phyloP scores from a whole-genome alignment of 139 green algal species.

The Chlamydomonas eustigma region DNA sequence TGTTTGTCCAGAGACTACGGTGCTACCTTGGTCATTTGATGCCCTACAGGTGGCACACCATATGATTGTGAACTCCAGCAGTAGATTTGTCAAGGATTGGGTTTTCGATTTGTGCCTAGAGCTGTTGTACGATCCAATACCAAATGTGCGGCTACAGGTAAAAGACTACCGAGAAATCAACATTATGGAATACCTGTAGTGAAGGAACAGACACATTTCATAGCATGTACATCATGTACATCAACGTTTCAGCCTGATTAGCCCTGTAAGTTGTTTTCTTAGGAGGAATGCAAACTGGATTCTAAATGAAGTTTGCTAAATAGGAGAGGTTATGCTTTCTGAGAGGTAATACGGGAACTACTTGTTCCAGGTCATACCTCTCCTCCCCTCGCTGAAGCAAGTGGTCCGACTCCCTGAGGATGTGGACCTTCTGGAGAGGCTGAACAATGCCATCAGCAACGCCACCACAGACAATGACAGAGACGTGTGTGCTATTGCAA shows the following conservation, averaged over 20 bases:
- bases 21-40: too few relatives aligned
- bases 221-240: too few relatives aligned
- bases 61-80: slow-evolving; percentile 42
- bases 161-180: too few relatives aligned
- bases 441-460: slow-evolving; percentile 72
- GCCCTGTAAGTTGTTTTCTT: too few relatives aligned
- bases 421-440: slow-evolving; percentile 61
- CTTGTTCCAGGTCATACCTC: slow-evolving; percentile 22
- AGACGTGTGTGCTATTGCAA: slow-evolving; percentile 50
- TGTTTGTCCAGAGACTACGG: too few relatives aligned
- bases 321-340: too few relatives aligned
- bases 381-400: slow-evolving; percentile 58
- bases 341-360: too few relatives aligned
- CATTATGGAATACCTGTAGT: too few relatives aligned
- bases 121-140: slow-evolving; percentile 59
- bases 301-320: too few relatives aligned
- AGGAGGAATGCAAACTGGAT: too few relatives aligned
- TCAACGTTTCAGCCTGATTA: not conserved
- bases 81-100: slow-evolving; percentile 46
- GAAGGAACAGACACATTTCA: too few relatives aligned
- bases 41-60: not conserved
- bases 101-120: slow-evolving; percentile 43
- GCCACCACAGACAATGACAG: slow-evolving; percentile 70
- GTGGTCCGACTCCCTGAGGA: slow-evolving; percentile 65
- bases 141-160: slow-evolving; percentile 57